A percentile compares a stretch with the other conserved stretches of the same genome.
phyloP scores from a whole-genome alignment of 2,329 filamentous ascomycete genomes.

The Microdochium paspali region DNA sequence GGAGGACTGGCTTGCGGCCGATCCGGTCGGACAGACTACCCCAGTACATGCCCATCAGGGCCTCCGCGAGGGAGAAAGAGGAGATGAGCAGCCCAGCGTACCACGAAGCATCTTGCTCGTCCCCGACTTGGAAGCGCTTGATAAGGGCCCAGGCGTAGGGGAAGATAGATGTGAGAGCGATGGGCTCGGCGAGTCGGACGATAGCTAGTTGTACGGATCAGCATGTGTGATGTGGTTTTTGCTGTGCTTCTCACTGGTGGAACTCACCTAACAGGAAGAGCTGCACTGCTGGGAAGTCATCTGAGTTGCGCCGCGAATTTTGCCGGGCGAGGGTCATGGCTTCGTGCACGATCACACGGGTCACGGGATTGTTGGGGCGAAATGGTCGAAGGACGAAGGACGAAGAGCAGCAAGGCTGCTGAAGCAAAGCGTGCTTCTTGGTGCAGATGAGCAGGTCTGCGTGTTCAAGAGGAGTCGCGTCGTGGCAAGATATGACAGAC shows the following conservation, averaged over 20 bases:
- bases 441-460: no score
- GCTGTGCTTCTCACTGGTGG: background rate
- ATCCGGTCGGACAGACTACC: conserved; percentile 72
- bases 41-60: conserved; percentile 81
- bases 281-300: conserved; percentile 74
- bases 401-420: no score
- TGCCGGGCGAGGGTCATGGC: conserved; percentile 43
- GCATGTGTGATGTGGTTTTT: conserved; percentile 1
- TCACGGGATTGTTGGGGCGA: background rate
- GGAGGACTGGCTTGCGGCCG: conserved; percentile 75
- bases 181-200: conserved; percentile 85
- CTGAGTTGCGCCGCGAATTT: conserved; percentile 47
- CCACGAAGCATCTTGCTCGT: conserved; percentile 68
- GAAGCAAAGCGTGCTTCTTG: no score
- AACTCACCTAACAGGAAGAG: conserved; percentile 73
- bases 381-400: background rate
- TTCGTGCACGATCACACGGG: conserved; percentile 3
- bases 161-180: conserved; percentile 87
- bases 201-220: conserved; percentile 52
- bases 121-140: conserved; percentile 64
- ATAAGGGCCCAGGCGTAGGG: conserved; percentile 84
- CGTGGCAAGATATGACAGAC: no score
- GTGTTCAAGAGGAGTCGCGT: no score
- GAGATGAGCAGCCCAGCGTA: conserved; percentile 85
- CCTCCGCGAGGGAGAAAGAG: conserved; percentile 75